These are phyloP conservation scores for Corymbia maculata DNA, from an alignment of 345 rosid species.

Conservation along the genomic window DNA sequence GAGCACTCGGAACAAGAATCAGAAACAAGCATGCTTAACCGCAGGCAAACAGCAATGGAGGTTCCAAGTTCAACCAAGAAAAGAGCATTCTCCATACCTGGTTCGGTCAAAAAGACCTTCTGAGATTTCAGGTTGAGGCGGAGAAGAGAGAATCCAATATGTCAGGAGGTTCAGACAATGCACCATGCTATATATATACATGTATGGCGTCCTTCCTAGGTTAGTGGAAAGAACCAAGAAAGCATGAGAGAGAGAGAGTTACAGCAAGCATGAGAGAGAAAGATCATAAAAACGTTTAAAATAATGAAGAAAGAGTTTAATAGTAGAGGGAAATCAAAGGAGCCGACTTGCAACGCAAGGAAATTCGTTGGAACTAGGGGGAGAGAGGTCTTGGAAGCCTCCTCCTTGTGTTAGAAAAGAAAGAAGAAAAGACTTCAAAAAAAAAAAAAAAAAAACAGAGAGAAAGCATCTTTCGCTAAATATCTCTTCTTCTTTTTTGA, in stretches of 20 bases:
- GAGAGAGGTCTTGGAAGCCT: background rate
- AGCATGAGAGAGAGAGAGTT: background rate
- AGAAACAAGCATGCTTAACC: background rate
- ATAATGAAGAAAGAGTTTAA: background rate
- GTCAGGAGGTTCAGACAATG: background rate
- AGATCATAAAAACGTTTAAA: background rate
- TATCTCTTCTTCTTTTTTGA: background rate
- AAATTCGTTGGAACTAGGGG: background rate
- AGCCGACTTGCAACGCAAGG: conserved; percentile 29
- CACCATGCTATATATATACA: background rate
- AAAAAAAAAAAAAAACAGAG: background rate
- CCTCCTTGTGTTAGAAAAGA: background rate
- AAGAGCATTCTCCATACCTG: background rate
- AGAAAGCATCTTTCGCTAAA: background rate
- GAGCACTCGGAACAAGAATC: background rate
- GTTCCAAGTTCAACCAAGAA: background rate
- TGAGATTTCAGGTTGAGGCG: background rate
- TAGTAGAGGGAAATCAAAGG: background rate
- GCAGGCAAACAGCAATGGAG: background rate
- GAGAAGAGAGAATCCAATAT: background rate
- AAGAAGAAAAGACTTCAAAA: background rate
- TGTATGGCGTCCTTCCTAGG: background rate
- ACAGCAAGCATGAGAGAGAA: background rate
- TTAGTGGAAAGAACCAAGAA: background rate
- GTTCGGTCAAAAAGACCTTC: background rate